phyloP scores from a whole-genome alignment of 2,329 filamentous ascomycete genomes.

The Exophiala alcalophila region DNA sequence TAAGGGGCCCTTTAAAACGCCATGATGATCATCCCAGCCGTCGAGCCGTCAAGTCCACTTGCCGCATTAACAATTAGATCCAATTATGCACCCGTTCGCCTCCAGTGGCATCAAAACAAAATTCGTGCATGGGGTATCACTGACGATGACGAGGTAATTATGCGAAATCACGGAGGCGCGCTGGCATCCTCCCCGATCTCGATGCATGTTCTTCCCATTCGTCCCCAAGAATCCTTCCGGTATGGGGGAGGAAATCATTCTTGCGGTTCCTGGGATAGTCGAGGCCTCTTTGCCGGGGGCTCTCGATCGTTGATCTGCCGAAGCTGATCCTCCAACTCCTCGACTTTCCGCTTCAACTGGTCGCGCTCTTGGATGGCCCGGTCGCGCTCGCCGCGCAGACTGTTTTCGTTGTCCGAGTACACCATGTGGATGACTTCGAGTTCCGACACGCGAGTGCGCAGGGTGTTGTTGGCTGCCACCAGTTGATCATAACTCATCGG shows the following conservation, averaged over 20 bases:
- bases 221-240: not conserved
- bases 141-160: slow-evolving; percentile 10
- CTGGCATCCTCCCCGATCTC: slow-evolving; percentile 2
- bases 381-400: slow-evolving; percentile 64
- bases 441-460: slow-evolving; percentile 95
- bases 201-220: not conserved
- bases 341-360: slow-evolving; percentile 75
- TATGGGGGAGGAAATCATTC: slow-evolving; percentile 4
- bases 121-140: slow-evolving; percentile 26
- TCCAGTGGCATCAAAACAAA: slow-evolving; percentile 14
- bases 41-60: no score
- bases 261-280: slow-evolving; percentile 20
- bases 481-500: slow-evolving; percentile 73
- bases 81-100: slow-evolving; percentile 2
- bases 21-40: no score
- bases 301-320: slow-evolving; percentile 14
- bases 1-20: no score
- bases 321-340: slow-evolving; percentile 63
- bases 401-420: slow-evolving; percentile 53
- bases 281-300: slow-evolving; percentile 26
- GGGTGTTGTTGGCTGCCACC: slow-evolving; percentile 72
- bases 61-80: slow-evolving; percentile 9
- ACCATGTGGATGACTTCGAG: slow-evolving; percentile 83
- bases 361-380: slow-evolving; percentile 76
- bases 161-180: slow-evolving; percentile 5